Base-by-base conservation (phyloP, 73 alveolate genomes). In the Paramecium pentaurelia region DNA sequence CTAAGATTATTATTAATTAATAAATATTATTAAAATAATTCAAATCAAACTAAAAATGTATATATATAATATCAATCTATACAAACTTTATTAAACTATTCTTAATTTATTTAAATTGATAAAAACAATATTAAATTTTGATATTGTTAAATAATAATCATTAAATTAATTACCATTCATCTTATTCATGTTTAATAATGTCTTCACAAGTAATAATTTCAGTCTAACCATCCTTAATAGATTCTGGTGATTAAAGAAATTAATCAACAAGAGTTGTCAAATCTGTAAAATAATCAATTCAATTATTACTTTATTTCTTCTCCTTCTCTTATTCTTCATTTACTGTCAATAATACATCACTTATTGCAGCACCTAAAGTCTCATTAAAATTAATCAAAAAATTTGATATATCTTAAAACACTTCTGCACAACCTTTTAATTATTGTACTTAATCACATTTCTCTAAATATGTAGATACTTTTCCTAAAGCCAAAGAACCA, bases 401-500 rank as follows among this genome's bases (percentile, higher is more conserved):
- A 16, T 75, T 34, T 37, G 88, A 37, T 34, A 75, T 75, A 4
- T 75, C 88, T 37, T 75, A 34, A 38, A 75, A 75, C 14, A 75
- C 60, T 75, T 37, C 49, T 37, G 88, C 88, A 40, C 58, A 75
- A 10, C 88, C 88, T 32, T n/a, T 34, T n/a, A 75, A 27, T 75
- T 75, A 75, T 75, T 75, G 7, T 0, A 75, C 49, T 20, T 75
- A 37, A 75, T 75, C 88, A 37, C 49, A 75, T 40, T 75, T 75
- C 42, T 75, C 88, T 16, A 75, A 40, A 75, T 75, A 75, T 9
- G 88, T 75, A 5, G 88, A 30, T 38, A 75, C 49, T 10, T 75
- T 75, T 36, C 88, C 88, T n/a, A 75, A 75, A 75, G 88, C 60
- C 3, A 75, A 20, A 5, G 88, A 75, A 4, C 88, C 88, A n/a